Conservation (phyloP, 2,329 filamentous ascomycete species). For the Alternaria incomplexa region DNA sequence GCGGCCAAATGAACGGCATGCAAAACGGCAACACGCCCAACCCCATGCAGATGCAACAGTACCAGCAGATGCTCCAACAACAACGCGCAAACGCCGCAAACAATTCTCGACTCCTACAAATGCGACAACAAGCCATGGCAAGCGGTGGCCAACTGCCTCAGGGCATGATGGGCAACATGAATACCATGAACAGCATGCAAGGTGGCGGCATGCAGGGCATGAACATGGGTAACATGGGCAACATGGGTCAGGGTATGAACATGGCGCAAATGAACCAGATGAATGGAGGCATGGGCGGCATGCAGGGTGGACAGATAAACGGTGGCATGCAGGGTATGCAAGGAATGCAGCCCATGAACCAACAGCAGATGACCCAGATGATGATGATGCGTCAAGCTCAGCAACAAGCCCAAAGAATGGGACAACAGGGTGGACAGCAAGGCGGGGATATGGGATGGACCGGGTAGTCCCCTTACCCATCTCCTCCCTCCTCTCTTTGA, state of each 20-base stretch:
- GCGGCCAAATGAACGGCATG: conserved; percentile 31
- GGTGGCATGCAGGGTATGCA: conserved; percentile 29
- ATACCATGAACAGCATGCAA: conserved; percentile 34
- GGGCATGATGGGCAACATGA: conserved; percentile 36
- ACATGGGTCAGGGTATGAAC: conserved; percentile 18
- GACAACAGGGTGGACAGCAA: conserved; percentile 29
- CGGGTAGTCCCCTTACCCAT: conserved; percentile 2
- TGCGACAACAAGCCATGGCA: conserved; percentile 42
- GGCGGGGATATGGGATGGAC: conserved; percentile 38
- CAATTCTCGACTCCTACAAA: conserved; percentile 42
- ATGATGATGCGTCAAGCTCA: conserved; percentile 45
- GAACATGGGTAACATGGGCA: conserved; percentile 33
- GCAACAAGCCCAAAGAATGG: conserved; percentile 29
- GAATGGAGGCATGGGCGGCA: conserved; percentile 21
- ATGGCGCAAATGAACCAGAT: conserved; percentile 18
- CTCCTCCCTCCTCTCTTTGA: neutral
- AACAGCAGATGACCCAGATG: conserved; percentile 44
- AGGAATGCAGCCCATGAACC: conserved; percentile 31
- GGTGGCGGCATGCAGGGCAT: conserved; percentile 32
- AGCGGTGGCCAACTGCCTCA: conserved; percentile 36
- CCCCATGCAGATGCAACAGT: conserved; percentile 42
- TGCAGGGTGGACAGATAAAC: conserved; percentile 22
- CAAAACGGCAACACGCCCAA: conserved; percentile 25
- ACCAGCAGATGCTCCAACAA: conserved; percentile 43
- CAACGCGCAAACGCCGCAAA: conserved; percentile 41